Evolutionary conservation across 2,329 filamentous ascomycete species (phyloP).

Genomic region (Cladosporium colombiae): DNA sequence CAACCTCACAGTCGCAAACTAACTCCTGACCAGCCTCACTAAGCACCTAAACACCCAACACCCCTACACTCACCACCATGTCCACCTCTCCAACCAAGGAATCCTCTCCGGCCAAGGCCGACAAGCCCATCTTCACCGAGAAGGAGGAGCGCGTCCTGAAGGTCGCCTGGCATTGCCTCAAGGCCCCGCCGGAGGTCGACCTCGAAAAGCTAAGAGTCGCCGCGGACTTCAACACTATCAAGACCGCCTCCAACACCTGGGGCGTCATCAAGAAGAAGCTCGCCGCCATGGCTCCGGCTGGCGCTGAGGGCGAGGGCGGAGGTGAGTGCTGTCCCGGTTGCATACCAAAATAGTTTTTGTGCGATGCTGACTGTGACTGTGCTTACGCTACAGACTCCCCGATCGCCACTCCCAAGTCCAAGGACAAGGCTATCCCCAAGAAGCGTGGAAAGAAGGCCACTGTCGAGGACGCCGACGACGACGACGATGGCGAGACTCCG

Average conservation of each 20-base stretch:
- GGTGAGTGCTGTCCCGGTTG: conserved; percentile 18
- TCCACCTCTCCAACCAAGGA: conserved; percentile 15
- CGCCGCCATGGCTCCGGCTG: conserved; percentile 10
- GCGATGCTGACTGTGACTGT: neutral
- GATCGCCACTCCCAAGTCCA: neutral
- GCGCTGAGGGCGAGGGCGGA: conserved; percentile 1
- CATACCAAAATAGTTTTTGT: neutral
- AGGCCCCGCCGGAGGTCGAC: conserved; percentile 38
- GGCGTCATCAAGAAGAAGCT: conserved; percentile 39
- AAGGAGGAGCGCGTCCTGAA: conserved; percentile 34
- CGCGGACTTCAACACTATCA: conserved; percentile 35
- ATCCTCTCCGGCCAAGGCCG: conserved; percentile 16
- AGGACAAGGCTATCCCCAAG: conserved; percentile 24
- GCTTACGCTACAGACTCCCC: neutral
- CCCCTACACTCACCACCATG: neutral
- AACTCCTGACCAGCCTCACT: neutral
- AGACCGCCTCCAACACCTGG: conserved; percentile 40
- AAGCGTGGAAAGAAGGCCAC: conserved; percentile 35
- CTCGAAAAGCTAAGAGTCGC: conserved; percentile 31
- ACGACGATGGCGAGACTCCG: neutral
- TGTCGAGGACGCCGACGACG: conserved; percentile 18
- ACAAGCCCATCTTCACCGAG: conserved; percentile 30
- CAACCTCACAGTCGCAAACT: neutral
- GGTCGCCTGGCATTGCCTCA: conserved; percentile 36
- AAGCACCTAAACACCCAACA: neutral